Conservation (phyloP, 768 basidiomycete genomes). For the Imleria badia region DNA sequence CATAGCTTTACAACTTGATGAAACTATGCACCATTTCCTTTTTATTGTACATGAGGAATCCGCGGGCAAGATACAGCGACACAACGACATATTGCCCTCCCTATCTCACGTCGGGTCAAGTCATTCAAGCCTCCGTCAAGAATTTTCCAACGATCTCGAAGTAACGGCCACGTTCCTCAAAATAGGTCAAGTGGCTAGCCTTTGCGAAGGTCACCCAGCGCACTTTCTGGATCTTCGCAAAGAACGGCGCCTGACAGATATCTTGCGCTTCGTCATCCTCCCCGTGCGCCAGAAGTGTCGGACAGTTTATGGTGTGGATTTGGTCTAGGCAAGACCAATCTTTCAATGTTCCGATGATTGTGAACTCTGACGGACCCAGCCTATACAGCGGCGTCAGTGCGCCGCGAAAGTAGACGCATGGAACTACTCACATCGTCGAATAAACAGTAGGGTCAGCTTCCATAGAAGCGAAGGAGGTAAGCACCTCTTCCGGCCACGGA, state of each 20-base stretch:
- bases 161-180: slow-evolving; percentile 19
- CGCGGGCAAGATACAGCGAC: neutral
- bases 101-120: neutral
- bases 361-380: slow-evolving; percentile 35
- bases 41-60: neutral
- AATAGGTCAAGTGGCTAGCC: slow-evolving; percentile 17
- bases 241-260: slow-evolving; percentile 33
- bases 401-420: neutral
- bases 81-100: neutral
- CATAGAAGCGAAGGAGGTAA: slow-evolving; percentile 23
- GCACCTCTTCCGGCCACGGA: slow-evolving; percentile 36
- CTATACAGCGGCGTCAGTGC: slow-evolving; percentile 1
- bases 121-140: slow-evolving; percentile 6
- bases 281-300: slow-evolving; percentile 41
- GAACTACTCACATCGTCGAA: slow-evolving; percentile 31
- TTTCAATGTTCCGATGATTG: slow-evolving; percentile 41
- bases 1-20: no score
- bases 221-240: slow-evolving; percentile 31
- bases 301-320: slow-evolving; percentile 38
- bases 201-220: slow-evolving; percentile 37
- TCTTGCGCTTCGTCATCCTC: slow-evolving; percentile 40
- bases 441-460: slow-evolving; percentile 34
- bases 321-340: slow-evolving; percentile 48
- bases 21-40: no score
- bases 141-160: slow-evolving; percentile 18